Evolutionary conservation across 176 grass and related monocot species (phyloP).

Genomic region (Aegilops speltoides): DNA sequence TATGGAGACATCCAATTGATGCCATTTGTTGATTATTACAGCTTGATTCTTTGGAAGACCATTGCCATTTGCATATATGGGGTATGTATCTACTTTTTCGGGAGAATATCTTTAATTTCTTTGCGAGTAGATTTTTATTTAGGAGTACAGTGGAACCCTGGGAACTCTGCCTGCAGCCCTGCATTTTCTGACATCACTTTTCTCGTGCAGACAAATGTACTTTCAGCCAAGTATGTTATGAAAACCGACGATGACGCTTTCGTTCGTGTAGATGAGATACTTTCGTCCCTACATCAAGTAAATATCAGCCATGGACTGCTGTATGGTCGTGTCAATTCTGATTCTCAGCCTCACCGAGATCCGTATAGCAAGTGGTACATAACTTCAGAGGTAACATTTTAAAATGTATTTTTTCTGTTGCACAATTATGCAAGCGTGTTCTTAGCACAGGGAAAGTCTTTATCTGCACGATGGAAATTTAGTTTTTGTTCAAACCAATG

Average conservation of each 20-base stretch:
- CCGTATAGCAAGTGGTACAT: conserved; percentile 98
- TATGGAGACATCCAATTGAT: conserved; percentile 97
- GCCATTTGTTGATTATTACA: conserved; percentile 99
- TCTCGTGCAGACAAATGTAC: conserved; percentile 65
- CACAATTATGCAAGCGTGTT: background rate
- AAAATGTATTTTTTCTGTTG: background rate
- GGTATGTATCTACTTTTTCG: conserved; percentile 40
- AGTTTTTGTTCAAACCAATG: background rate
- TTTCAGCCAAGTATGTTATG: conserved; percentile 93
- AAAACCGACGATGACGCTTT: conserved; percentile 99
- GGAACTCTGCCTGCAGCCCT: background rate
- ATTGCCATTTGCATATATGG: conserved; percentile 97
- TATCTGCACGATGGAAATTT: background rate
- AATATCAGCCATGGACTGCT: conserved; percentile 74
- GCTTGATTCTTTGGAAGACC: conserved; percentile 97
- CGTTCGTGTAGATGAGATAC: conserved; percentile 93
- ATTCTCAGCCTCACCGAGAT: conserved; percentile 92
- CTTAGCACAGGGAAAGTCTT: background rate
- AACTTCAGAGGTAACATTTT: conserved; percentile 70
- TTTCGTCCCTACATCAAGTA: conserved; percentile 54
- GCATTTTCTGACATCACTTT: conserved; percentile 26
- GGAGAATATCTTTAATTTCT: background rate
- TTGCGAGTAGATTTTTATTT: background rate
- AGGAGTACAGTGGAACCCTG: background rate
- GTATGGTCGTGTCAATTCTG: conserved; percentile 88